These are phyloP conservation scores for Cryphonectria parasitica DNA, from an alignment of 2,329 filamentous ascomycete genomes.

Conservation along the genomic window DNA sequence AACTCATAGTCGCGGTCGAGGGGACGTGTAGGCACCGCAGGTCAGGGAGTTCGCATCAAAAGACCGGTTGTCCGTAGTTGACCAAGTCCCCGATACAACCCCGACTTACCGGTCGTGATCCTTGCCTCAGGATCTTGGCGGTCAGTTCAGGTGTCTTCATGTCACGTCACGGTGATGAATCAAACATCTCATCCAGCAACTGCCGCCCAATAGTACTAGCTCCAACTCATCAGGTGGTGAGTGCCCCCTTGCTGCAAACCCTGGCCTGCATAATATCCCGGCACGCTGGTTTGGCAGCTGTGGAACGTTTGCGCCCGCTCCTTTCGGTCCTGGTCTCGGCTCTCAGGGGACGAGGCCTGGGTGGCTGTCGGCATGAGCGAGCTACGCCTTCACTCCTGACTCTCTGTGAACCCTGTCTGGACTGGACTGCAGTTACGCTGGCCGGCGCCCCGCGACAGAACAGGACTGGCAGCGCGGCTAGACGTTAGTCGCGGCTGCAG, in stretches of 20 bases:
- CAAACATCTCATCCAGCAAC: background rate
- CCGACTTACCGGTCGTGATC: background rate
- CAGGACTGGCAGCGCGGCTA: background rate
- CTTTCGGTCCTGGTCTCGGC: background rate
- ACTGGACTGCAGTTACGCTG: background rate
- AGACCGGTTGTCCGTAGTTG: background rate
- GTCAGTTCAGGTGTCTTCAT: background rate
- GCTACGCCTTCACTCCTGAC: background rate
- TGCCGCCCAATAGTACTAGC: background rate
- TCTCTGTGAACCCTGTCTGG: background rate
- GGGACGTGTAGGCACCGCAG: background rate
- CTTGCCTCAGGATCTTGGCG: background rate
- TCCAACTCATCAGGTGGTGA: background rate
- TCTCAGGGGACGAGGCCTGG: background rate
- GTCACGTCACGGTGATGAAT: constrained; percentile 4
- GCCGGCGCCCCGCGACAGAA: background rate
- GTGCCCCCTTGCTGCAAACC: background rate
- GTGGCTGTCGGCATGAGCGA: background rate
- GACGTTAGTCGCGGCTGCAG: background rate
- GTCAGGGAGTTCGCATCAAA: background rate
- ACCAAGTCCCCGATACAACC: background rate
- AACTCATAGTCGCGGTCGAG: background rate
- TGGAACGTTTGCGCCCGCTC: background rate
- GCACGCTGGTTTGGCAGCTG: background rate
- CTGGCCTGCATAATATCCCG: background rate